Base-by-base conservation (phyloP, 2,329 filamentous ascomycete genomes). In the Massarina eburnea region DNA sequence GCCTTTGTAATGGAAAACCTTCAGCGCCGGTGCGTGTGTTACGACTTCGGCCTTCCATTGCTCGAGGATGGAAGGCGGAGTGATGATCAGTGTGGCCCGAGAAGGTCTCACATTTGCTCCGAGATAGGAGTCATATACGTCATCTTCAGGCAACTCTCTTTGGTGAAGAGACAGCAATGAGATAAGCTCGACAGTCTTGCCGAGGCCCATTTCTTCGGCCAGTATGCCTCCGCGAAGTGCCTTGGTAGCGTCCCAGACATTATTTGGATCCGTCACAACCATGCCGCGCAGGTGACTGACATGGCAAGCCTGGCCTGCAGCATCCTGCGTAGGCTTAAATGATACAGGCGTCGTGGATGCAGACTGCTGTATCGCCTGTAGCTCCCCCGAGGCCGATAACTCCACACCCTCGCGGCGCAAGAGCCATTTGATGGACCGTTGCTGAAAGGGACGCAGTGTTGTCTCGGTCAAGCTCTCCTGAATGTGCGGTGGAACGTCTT, bases 121-220 rank as follows among this genome's bases (percentile, higher is more conserved):
- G 1, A 72, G 73, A 42, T 74, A 73, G 3, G 59, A 17, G 49
- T 82, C 70, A 41, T 62, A 64, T 14, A 66, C 33, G 19, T 58
- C 52, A 8, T 29, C 46, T 17, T 55, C 24, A 6, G 41, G 26
- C 1, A 51, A 27, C 32, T 50, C 30, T 22, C 80, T 78, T 30
- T 66, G 73, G 61, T 92, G 82, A 19, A 86, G 72, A 7, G 82
- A 73, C n/a, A 91, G 80, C 9, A 92, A 73, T 3, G 84, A 79
- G 35, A 91, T 81, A 2, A 89, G 76, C 69, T 92, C 89, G 3
- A 91, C 75, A 0, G 88, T 92, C 66, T 92, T 92, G 1, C 88
- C 88, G 1, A 92, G 73, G 0, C 88, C 88, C 88, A 92, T 92
- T 66, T 92, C 88, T 61, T 92, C 88, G 0, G 86, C 83, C 4